Evolutionary conservation across 2,329 filamentous ascomycete genomes (phyloP).

Genomic region (Aspergillus fumigatiaffinis): DNA sequence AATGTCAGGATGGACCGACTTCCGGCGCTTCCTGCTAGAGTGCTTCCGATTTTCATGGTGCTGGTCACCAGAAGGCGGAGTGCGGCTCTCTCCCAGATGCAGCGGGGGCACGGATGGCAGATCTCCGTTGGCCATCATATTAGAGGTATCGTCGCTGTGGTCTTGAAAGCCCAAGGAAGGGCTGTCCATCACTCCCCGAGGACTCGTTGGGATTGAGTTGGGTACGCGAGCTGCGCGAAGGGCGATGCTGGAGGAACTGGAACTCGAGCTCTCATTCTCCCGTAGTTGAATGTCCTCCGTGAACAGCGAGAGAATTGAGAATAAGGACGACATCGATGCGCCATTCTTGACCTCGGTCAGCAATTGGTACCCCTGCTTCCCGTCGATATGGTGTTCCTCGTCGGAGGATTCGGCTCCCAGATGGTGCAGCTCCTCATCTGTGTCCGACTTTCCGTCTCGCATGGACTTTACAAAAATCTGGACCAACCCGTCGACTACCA

Average conservation of each 20-base stretch:
- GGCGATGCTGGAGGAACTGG: conserved; percentile 31
- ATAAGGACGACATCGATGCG: conserved; percentile 95
- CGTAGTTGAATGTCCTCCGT: conserved; percentile 88
- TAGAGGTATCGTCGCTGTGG: conserved; percentile 14
- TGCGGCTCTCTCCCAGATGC: conserved; percentile 56
- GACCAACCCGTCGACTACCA: conserved; percentile 92
- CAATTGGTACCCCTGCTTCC: conserved; percentile 84
- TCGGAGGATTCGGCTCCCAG: conserved; percentile 52
- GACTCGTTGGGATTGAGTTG: conserved; percentile 39
- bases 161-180: conserved; percentile 24
- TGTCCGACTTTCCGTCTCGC: conserved; percentile 39
- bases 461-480: conserved; percentile 98
- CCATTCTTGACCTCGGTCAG: conserved; percentile 97
- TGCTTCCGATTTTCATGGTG: conserved; percentile 16
- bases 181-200: conserved; percentile 25
- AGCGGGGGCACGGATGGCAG: conserved; percentile 69
- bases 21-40: conserved; percentile 38
- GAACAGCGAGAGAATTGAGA: conserved; percentile 94
- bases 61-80: conserved; percentile 11
- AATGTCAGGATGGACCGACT: conserved; percentile 92
- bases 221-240: conserved; percentile 30
- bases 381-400: conserved; percentile 59
- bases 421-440: conserved; percentile 38
- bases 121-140: conserved; percentile 24
- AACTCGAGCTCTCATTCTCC: conserved; percentile 55